Evolutionary conservation across 345 rosid genomes (phyloP).

Genomic region (Rhodamnia argentea): DNA sequence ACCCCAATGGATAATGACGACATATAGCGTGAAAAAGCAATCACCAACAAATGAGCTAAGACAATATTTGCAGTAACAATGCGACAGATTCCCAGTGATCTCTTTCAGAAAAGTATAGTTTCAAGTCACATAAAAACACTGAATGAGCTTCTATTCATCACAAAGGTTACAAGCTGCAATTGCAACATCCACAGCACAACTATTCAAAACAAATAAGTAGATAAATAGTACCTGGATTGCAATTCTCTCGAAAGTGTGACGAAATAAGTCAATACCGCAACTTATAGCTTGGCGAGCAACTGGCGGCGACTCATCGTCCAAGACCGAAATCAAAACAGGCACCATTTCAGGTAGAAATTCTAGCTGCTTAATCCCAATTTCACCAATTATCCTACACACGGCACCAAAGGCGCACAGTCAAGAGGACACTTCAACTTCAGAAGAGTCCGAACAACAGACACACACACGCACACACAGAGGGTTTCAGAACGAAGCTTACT

Average conservation of each 20-base stretch:
- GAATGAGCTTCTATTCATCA: neutral
- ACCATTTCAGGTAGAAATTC: constrained; percentile 70
- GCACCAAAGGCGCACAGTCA: neutral
- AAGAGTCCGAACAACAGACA: neutral
- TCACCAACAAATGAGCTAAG: neutral
- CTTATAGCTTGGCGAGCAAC: constrained; percentile 79
- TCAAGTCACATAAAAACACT: neutral
- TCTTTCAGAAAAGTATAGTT: neutral
- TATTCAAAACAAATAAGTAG: neutral
- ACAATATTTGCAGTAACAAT: neutral
- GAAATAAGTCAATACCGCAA: constrained; percentile 57
- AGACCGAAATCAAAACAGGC: constrained; percentile 55
- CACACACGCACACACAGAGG: neutral
- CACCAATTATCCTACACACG: constrained; percentile 66
- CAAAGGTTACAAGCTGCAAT: neutral
- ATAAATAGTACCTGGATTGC: constrained; percentile 45
- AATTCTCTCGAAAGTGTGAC: constrained; percentile 43
- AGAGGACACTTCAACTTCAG: neutral
- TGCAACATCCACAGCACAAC: neutral
- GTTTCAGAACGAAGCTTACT: constrained; percentile 29
- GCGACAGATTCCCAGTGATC: neutral
- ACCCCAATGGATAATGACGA: neutral
- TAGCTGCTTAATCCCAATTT: constrained; percentile 59
- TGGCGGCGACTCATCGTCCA: constrained; percentile 74
- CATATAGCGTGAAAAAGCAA: neutral